phyloP scores from a whole-genome alignment of 495 filamentous ascomycete species.

The Ramalina peruviana region DNA sequence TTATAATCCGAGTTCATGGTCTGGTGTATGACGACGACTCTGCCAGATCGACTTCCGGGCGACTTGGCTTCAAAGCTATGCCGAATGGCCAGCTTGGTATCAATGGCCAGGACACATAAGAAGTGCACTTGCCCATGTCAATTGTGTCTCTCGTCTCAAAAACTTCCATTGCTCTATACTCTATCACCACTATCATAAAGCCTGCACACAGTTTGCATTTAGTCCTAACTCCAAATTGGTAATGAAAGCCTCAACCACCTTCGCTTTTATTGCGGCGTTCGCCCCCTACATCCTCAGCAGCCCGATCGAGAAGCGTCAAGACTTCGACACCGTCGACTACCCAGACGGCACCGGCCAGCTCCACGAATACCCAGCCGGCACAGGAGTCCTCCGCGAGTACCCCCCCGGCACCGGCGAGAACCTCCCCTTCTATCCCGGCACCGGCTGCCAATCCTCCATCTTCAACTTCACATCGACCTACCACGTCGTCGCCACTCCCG shows the following conservation, averaged over 20 bases:
- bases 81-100: too few species aligned
- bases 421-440: conserved; percentile 2
- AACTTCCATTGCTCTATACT: too few species aligned
- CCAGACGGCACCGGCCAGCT: conserved; percentile 4
- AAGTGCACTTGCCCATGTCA: too few species aligned
- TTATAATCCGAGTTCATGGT: too few species aligned
- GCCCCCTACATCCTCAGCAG: not conserved
- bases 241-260: not conserved
- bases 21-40: too few species aligned
- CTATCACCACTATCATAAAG: too few species aligned
- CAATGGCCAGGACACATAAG: too few species aligned
- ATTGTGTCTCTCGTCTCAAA: too few species aligned
- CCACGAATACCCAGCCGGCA: not conserved
- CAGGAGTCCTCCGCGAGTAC: conserved; percentile 1
- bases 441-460: not conserved
- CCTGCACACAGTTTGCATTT: too few species aligned
- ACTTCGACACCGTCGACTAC: conserved; percentile 5
- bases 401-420: conserved; percentile 4
- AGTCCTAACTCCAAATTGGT: not conserved
- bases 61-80: too few species aligned
- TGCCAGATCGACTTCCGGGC: too few species aligned
- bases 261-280: not conserved
- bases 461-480: conserved; percentile 28
- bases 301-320: conserved; percentile 7
- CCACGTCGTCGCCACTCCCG: conserved; percentile 21